Evolutionary conservation across 208 protist genomes (phyloP).

Genomic region (Entamoeba nuttalli): DNA sequence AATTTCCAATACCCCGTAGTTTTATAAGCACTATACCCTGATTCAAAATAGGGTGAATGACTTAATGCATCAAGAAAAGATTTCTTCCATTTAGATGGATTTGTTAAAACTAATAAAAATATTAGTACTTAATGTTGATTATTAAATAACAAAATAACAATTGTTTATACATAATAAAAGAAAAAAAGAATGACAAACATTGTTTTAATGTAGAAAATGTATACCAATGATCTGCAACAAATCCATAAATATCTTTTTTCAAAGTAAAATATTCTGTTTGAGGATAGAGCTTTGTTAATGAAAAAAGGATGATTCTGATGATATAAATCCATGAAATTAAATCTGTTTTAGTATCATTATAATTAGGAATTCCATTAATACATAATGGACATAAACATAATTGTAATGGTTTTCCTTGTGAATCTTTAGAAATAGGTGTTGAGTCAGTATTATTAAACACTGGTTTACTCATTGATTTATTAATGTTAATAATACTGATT

Average conservation of each 20-base stretch:
- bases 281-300: not conserved
- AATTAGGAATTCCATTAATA: not conserved
- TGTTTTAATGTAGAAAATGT: not conserved
- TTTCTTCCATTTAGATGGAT: not conserved
- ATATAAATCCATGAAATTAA: not conserved
- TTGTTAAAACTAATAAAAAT: not conserved
- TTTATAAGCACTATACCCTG: not conserved
- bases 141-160: no score
- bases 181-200: not conserved
- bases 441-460: not conserved
- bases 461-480: not conserved
- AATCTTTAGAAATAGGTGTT: not conserved
- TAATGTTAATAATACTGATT: no score
- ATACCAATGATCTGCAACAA: not conserved
- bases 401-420: not conserved
- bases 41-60: not conserved
- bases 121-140: not conserved
- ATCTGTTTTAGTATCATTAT: not conserved
- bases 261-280: not conserved
- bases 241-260: not conserved
- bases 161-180: no score
- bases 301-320: not conserved
- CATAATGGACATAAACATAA: not conserved
- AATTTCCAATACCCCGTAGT: not conserved
- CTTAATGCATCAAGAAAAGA: not conserved